Conservation (phyloP, 352 stramenopile species). For the Phytophthora syringae region DNA sequence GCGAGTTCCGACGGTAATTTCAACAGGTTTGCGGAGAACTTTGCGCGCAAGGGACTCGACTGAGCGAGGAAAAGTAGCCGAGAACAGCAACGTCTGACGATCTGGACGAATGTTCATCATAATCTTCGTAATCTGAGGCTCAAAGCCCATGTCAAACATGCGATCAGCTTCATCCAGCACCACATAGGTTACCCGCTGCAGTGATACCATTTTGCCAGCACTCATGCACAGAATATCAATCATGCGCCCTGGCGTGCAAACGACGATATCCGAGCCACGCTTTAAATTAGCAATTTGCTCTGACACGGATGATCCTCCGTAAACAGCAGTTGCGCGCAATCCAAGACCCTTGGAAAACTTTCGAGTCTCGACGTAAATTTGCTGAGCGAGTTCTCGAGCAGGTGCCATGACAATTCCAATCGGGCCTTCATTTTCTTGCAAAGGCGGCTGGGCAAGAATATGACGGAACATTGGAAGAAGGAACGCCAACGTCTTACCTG, state of each 20-base stretch:
- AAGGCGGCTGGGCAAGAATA: conserved; percentile 92
- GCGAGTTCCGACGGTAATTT: conserved; percentile 97
- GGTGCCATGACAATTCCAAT: conserved; percentile 99
- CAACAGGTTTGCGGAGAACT: conserved; percentile 94
- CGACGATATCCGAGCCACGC: conserved; percentile 97
- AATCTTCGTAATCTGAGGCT: conserved; percentile 98
- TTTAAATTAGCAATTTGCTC: conserved; percentile 99
- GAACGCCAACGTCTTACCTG: conserved; percentile 92
- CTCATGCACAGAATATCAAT: conserved; percentile 99
- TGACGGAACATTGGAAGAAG: conserved; percentile 95
- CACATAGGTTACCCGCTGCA: conserved; percentile 97
- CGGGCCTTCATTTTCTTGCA: conserved; percentile 96
- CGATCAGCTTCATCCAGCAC: conserved; percentile 99
- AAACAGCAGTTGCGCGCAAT: conserved; percentile 95
- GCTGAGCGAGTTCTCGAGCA: conserved; percentile 97
- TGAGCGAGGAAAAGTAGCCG: conserved; percentile 96
- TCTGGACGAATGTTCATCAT: conserved; percentile 93
- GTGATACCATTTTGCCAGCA: conserved; percentile 94
- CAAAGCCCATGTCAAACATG: conserved; percentile 99
- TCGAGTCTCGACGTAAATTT: conserved; percentile 97
- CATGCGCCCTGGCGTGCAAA: conserved; percentile 98
- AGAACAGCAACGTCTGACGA: conserved; percentile 96
- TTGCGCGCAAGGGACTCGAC: conserved; percentile 92
- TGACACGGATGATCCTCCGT: conserved; percentile 93
- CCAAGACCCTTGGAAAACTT: conserved; percentile 94